phyloP scores from a whole-genome alignment of 257 asterid species.

The Jasminum sambac region DNA sequence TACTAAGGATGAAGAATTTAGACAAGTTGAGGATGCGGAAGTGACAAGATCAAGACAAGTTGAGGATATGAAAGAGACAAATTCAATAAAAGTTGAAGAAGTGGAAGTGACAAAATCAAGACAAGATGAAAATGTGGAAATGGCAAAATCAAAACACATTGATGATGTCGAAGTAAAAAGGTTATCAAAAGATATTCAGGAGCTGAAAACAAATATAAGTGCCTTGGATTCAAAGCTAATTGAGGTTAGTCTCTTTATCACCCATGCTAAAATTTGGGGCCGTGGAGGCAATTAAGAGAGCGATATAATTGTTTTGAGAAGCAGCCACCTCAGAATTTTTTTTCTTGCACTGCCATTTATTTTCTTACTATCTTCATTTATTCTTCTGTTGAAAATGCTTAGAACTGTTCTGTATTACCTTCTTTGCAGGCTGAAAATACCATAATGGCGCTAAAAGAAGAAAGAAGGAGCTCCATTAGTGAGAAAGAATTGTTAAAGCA shows the following conservation, averaged over 20 bases:
- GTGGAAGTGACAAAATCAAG: background rate
- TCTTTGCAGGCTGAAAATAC: slow-evolving; percentile 56
- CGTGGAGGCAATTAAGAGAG: background rate
- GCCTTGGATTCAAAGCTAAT: slow-evolving; percentile 35
- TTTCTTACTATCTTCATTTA: background rate
- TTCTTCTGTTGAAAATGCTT: background rate
- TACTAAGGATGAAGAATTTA: background rate
- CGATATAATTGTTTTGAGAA: background rate
- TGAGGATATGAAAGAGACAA: background rate
- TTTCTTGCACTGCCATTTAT: background rate
- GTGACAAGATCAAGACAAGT: background rate
- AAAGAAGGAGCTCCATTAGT: slow-evolving; percentile 35
- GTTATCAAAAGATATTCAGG: slow-evolving; percentile 23
- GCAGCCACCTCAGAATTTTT: background rate
- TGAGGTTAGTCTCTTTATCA: slow-evolving; percentile 29
- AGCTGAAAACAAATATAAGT: slow-evolving; percentile 25
- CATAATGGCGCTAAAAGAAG: slow-evolving; percentile 56
- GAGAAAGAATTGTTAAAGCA: slow-evolving; percentile 48
- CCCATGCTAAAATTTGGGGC: background rate
- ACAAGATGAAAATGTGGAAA: background rate
- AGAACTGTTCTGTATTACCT: background rate
- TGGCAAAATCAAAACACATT: background rate
- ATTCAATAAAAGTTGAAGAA: background rate
- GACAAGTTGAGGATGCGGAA: background rate
- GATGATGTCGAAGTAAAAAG: background rate